Conservation (phyloP, 176 grass and related monocot genomes). For the Phyllostachys edulis region DNA sequence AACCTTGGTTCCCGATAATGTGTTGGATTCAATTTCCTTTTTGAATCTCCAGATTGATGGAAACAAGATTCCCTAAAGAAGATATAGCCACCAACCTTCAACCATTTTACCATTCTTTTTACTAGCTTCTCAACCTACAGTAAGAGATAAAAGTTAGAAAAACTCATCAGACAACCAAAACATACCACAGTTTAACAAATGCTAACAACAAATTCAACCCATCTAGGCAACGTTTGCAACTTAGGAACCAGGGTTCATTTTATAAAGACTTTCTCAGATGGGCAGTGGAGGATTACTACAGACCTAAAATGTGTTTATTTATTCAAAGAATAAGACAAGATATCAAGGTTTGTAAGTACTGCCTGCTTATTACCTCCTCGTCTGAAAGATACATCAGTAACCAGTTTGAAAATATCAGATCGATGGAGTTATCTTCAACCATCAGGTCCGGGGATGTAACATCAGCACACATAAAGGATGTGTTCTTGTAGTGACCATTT, state of each 20-base stretch:
- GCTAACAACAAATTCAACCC: neutral
- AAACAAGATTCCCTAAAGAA: constrained; percentile 99
- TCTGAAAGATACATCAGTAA: constrained; percentile 98
- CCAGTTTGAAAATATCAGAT: constrained; percentile 99
- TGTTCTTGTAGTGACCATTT: constrained; percentile 80
- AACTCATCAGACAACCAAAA: neutral
- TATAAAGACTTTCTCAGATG: neutral
- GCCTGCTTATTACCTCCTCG: constrained; percentile 63
- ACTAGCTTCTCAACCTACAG: constrained; percentile 75
- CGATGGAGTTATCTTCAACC: constrained; percentile 70
- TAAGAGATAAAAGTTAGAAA: constrained; percentile 22
- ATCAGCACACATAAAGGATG: constrained; percentile 91
- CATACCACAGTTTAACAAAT: neutral
- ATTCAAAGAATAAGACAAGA: neutral
- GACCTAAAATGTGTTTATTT: neutral
- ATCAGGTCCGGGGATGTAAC: constrained; percentile 72
- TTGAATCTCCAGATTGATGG: constrained; percentile 97
- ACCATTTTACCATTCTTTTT: constrained; percentile 83
- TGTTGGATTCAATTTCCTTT: constrained; percentile 96
- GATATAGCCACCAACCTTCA: constrained; percentile 83
- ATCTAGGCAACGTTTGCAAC: neutral
- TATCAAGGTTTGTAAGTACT: neutral
- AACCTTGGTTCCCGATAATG: constrained; percentile 92
- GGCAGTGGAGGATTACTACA: neutral
- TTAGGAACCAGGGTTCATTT: neutral